Percentiles rank a stretch among this genome's conserved stretches.
Conservation (phyloP, 192 early-diverging fungal species). For the Diversispora epigaea region DNA sequence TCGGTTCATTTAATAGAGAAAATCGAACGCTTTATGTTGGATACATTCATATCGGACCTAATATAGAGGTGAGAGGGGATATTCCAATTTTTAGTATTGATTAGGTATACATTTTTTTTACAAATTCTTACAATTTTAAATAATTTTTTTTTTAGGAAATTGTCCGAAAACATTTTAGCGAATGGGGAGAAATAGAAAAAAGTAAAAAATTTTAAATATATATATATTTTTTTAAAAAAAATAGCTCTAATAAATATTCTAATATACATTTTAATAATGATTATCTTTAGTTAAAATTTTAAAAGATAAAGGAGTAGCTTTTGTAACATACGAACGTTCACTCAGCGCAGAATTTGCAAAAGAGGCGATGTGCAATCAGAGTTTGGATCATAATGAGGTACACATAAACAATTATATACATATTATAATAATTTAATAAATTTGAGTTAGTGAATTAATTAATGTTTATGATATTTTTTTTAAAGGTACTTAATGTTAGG, state of each 20-base stretch:
- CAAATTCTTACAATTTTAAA: neutral
- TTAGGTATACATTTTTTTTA: neutral
- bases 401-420: neutral
- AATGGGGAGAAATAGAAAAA: conserved; percentile 77
- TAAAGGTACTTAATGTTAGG: conserved; percentile 39
- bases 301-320: conserved; percentile 71
- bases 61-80: conserved; percentile 42
- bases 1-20: conserved; percentile 78
- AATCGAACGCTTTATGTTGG: conserved; percentile 82
- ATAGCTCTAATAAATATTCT: no score
- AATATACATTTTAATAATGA: neutral
- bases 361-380: conserved; percentile 84
- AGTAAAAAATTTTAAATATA: conserved; percentile 39
- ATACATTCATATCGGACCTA: conserved; percentile 39
- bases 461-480: neutral
- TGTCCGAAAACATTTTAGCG: conserved; percentile 65
- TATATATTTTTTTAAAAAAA: no score
- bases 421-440: neutral
- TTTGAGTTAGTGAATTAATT: neutral
- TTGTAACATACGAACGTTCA: conserved; percentile 73
- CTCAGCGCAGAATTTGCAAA: conserved; percentile 84
- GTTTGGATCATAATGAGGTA: conserved; percentile 76
- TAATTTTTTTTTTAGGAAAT: conserved; percentile 36
- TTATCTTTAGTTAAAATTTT: conserved; percentile 63
- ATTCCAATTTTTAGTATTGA: neutral